Base-by-base conservation (phyloP, 192 early-diverging fungal genomes). In the Coemansia sp. region DNA sequence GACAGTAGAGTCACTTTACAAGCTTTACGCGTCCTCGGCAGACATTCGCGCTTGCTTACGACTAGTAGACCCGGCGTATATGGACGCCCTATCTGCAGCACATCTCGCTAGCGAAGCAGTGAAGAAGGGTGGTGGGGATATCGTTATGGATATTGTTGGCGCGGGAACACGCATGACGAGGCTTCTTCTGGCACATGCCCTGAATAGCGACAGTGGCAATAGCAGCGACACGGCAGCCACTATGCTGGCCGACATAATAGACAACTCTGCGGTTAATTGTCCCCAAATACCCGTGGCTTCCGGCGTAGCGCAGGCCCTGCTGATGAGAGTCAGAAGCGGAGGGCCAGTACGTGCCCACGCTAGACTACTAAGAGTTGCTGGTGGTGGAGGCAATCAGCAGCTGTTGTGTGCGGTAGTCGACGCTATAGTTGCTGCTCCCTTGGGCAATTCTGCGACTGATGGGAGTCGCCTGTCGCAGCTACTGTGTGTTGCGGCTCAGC, bases 1-100 rank as follows among this genome's bases (percentile, higher is more conserved):
- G 12, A 40, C 62, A 18, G 57, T 47, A 13, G 52, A 53, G 3
- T 24, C 29, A 5, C 69, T 80, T 2, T 9, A 39, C 31, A 3
- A 31, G 27, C 63, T 69, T 10, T 68, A 62, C 66, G 13, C 29
- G 16, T 18, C 24, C 8, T 75, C 66, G 18, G 41, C 80, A 3
- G 76, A 83, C 34, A 57, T 73, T 18, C 81, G 81, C 0, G 76
- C 72, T 1, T 31, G 55, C 38, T 46, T 83, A 16, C 81, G 81
- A 5, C 73, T 83, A 3, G 50, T 83, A 13, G 64, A 71, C 40
- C 72, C 65, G 11, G 46, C 50, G 16, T 83, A 72, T 66, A 52
- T 83, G 24, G 72, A 83, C 39, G 62, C 27, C 0, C 72, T 78
- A 1, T 34, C 62, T 8, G 36, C 31, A 3, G 38, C 27, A 22